Conservation (phyloP, 192 early-diverging fungal species). For the Backusella parvicylindrica region DNA sequence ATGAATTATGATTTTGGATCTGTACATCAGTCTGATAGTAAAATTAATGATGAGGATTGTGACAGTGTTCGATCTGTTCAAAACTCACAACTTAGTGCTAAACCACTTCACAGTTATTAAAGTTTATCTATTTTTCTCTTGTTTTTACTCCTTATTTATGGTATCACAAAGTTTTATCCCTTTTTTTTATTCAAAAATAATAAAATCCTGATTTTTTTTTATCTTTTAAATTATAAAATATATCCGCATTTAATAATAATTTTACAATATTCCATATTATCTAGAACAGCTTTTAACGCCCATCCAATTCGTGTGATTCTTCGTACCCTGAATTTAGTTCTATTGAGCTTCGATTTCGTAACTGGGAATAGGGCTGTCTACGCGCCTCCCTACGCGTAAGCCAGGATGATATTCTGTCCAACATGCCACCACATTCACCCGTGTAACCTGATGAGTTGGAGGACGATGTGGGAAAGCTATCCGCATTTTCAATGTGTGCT, state of each 20-base stretch:
- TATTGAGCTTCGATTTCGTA: slow-evolving; percentile 8
- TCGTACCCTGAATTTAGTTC: not conserved
- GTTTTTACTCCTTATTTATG: not conserved
- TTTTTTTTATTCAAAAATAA: not conserved
- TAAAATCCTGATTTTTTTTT: not conserved
- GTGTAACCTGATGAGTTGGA: not conserved
- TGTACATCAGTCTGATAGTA: slow-evolving; percentile 10
- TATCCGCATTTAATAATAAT: not conserved
- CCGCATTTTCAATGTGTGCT: slow-evolving; percentile 38
- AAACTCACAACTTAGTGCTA: slow-evolving; percentile 1
- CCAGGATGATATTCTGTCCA: slow-evolving; percentile 1
- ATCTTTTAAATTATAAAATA: not conserved
- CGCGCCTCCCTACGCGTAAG: not conserved
- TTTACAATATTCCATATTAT: not conserved
- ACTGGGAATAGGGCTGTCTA: not conserved
- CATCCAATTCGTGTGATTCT: slow-evolving; percentile 1
- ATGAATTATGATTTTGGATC: not conserved
- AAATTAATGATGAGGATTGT: slow-evolving; percentile 3
- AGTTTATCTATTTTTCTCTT: not conserved
- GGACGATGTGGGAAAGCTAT: not conserved
- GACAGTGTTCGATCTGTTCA: not conserved
- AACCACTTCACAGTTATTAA: slow-evolving; percentile 13
- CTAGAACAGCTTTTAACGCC: not conserved
- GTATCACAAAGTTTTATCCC: not conserved
- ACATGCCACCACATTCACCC: slow-evolving; percentile 3